Percentiles rank a stretch among this genome's conserved stretches.
Evolutionary conservation across 1,139 yeast species (phyloP).

Genomic region (Cylindricascospora bacillispora): DNA sequence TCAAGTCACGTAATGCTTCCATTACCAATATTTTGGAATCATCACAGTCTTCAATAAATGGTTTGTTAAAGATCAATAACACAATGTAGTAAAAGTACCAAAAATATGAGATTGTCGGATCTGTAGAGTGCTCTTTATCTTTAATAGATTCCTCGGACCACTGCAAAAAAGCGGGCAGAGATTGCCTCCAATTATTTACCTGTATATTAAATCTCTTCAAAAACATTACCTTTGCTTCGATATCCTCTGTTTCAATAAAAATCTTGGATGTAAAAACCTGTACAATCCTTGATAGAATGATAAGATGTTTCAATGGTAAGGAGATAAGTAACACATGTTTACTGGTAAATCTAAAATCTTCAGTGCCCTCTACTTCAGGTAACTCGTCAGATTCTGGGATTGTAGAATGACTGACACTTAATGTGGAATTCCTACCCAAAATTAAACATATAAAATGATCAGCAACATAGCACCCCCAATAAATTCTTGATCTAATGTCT

Average conservation of each 20-base stretch:
- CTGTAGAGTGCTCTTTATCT: slow-evolving; percentile 30
- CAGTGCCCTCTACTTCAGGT: slow-evolving; percentile 47
- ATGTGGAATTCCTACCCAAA: slow-evolving; percentile 45
- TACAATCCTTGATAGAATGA: slow-evolving; percentile 42
- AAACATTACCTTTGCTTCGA: slow-evolving; percentile 17
- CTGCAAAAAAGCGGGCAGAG: slow-evolving; percentile 36
- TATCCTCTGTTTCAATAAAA: slow-evolving; percentile 23
- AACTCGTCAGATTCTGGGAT: slow-evolving; percentile 50
- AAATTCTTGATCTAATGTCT: slow-evolving; percentile 45
- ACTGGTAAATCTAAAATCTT: slow-evolving; percentile 29
- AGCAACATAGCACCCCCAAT: slow-evolving; percentile 57
- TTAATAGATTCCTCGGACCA: slow-evolving; percentile 37
- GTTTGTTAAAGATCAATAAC: slow-evolving; percentile 44
- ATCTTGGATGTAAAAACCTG: slow-evolving; percentile 35
- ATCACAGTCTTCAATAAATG: slow-evolving; percentile 34
- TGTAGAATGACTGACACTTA: slow-evolving; percentile 45
- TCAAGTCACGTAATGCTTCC: slow-evolving; percentile 21
- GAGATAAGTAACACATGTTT: slow-evolving; percentile 32
- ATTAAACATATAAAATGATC: slow-evolving; percentile 50
- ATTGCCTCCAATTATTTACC: slow-evolving; percentile 38
- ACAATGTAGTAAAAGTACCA: slow-evolving; percentile 49
- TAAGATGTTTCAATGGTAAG: slow-evolving; percentile 33
- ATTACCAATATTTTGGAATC: slow-evolving; percentile 20
- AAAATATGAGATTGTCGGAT: slow-evolving; percentile 37
- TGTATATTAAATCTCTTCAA: slow-evolving; percentile 36